These are phyloP conservation scores for Sugiyamaella boreocaroliniensis DNA, from an alignment of 805 yeast genomes.

Conservation along the genomic window DNA sequence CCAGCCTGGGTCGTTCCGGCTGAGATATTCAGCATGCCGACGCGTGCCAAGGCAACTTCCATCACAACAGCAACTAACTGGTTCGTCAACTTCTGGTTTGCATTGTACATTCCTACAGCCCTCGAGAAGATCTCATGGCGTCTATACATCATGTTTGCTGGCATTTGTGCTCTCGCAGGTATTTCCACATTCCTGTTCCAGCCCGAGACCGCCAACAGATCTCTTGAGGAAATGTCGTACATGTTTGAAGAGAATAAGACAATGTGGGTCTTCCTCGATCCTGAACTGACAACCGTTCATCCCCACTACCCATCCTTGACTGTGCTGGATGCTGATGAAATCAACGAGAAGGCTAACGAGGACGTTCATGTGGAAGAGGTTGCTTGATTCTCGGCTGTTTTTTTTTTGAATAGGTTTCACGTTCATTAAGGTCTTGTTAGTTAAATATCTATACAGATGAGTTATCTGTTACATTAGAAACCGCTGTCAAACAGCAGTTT, in stretches of 20 bases:
- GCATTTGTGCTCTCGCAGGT: constrained; percentile 49
- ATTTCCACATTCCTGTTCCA: constrained; percentile 66
- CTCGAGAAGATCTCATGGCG: constrained; percentile 54
- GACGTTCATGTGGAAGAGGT: no score
- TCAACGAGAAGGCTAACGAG: no score
- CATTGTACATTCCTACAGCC: constrained; percentile 69
- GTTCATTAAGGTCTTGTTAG: neutral
- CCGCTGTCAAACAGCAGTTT: constrained; percentile 27
- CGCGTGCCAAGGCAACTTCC: constrained; percentile 63
- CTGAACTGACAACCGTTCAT: constrained; percentile 4
- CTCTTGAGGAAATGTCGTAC: constrained; percentile 76
- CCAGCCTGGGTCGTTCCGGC: constrained; percentile 67
- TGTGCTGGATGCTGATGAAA: neutral
- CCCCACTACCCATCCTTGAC: neutral
- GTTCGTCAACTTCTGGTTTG: constrained; percentile 45
- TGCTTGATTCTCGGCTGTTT: no score
- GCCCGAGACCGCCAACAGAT: constrained; percentile 72
- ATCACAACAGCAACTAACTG: constrained; percentile 41
- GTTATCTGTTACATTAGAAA: constrained; percentile 1
- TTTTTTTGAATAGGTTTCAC: neutral
- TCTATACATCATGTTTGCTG: constrained; percentile 57
- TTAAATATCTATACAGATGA: neutral
- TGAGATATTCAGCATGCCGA: constrained; percentile 50
- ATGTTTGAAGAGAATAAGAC: constrained; percentile 39
- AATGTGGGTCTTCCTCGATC: constrained; percentile 16